phyloP scores from a whole-genome alignment of 352 stramenopile species.

The Phytopythium delawarense region DNA sequence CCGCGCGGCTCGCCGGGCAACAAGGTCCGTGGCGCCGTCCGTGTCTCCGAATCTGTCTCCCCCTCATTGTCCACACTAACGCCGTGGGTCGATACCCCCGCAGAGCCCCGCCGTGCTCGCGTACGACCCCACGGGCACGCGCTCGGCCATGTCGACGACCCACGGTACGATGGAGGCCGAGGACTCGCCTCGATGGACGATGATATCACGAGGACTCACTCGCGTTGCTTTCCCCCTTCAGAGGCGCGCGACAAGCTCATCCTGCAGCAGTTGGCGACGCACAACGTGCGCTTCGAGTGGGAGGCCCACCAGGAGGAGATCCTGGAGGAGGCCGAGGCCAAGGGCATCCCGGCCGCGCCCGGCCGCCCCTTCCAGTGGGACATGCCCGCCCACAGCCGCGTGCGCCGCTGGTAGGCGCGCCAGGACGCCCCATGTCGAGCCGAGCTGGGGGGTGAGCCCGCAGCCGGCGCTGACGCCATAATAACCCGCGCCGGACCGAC shows the following conservation, averaged over 20 bases:
- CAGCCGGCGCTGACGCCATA: not conserved
- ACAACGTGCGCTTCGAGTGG: constrained; percentile 84
- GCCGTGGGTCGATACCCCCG: not conserved
- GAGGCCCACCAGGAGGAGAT: constrained; percentile 72
- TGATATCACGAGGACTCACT: not conserved
- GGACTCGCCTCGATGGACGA: not conserved
- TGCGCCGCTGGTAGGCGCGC: constrained; percentile 55
- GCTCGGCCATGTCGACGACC: constrained; percentile 84
- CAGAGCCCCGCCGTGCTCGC: constrained; percentile 78
- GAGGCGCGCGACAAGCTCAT: constrained; percentile 71
- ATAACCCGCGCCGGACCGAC: not conserved
- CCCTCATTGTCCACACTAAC: not conserved
- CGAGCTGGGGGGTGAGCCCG: no score
- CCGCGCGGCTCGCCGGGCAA: constrained; percentile 75
- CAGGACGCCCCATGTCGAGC: no score
- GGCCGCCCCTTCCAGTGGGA: constrained; percentile 70
- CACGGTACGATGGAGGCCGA: constrained; percentile 30
- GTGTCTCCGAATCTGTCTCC: no score
- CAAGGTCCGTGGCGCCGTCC: no score
- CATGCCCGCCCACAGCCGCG: constrained; percentile 52
- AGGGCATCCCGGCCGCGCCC: constrained; percentile 69
- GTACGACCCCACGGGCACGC: constrained; percentile 83
- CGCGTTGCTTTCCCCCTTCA: not conserved
- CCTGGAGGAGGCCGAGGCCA: constrained; percentile 61
- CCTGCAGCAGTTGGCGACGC: constrained; percentile 54